Percentiles rank a stretch among this genome's conserved stretches.
Conservation (phyloP, 306 rosid species). For the Phaseolus lunatus region DNA sequence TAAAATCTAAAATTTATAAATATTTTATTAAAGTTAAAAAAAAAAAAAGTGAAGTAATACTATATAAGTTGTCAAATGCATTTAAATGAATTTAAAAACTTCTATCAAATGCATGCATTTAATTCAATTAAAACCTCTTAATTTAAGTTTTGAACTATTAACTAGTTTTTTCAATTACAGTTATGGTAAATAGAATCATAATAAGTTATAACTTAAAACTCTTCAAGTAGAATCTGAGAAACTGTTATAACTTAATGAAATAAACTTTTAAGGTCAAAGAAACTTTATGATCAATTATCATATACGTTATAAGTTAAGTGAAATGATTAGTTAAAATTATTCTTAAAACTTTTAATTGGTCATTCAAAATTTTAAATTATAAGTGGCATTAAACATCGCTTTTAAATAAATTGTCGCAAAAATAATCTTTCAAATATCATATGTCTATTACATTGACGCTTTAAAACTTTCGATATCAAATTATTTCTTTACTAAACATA, state of each 20-base stretch:
- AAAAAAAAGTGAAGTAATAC: too few relatives aligned
- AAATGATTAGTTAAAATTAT: background rate
- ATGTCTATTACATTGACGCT: background rate
- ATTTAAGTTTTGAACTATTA: too few relatives aligned
- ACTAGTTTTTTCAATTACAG: too few relatives aligned
- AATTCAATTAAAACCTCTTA: background rate
- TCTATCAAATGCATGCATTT: too few relatives aligned
- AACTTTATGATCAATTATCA: background rate
- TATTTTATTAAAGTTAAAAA: too few relatives aligned
- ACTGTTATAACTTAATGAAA: background rate
- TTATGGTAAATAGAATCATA: too few relatives aligned
- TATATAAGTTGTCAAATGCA: too few relatives aligned
- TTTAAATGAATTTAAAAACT: too few relatives aligned
- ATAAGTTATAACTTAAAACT: too few relatives aligned
- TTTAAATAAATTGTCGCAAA: background rate
- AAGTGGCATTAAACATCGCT: background rate
- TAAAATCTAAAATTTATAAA: too few relatives aligned
- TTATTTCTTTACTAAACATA: background rate
- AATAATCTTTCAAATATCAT: background rate
- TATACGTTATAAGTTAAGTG: background rate
- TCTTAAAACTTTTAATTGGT: background rate
- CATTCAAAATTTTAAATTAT: background rate
- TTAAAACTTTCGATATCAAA: background rate
- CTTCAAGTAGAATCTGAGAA: background rate
- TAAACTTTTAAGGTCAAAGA: background rate